Percentiles rank a stretch among this genome's conserved stretches.
Conservation (phyloP, 2,329 filamentous ascomycete species). For the Elsinoe australis region DNA sequence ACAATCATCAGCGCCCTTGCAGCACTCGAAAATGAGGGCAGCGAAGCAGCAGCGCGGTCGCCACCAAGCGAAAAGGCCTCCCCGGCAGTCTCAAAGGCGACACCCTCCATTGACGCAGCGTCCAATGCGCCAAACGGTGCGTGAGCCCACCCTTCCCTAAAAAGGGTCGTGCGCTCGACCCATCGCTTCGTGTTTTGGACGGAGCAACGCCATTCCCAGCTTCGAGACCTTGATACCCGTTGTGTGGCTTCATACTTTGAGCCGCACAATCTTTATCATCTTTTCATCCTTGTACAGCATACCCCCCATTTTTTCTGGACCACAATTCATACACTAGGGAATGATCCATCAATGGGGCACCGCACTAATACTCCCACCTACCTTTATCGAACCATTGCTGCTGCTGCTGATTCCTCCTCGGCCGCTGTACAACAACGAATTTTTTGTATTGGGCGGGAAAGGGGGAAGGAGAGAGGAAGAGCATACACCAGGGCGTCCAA, state of each 20-base stretch:
- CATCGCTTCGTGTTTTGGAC: conserved; percentile 1
- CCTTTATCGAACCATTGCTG: too few relatives aligned
- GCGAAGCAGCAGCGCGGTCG: conserved; percentile 55
- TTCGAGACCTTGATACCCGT: conserved; percentile 16
- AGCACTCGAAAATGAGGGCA: conserved; percentile 47
- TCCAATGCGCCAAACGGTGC: conserved; percentile 34
- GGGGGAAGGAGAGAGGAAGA: not conserved
- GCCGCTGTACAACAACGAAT: conserved; percentile 12
- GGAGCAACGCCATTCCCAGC: conserved; percentile 9
- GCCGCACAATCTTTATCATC: conserved; percentile 7
- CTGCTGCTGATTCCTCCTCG: not conserved
- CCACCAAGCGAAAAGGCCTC: conserved; percentile 38
- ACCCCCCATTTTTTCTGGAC: not conserved
- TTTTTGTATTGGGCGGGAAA: not conserved
- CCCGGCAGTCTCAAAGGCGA: conserved; percentile 26
- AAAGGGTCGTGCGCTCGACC: conserved; percentile 1
- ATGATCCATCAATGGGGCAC: not conserved
- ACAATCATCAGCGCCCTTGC: conserved; percentile 41
- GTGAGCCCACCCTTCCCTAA: not conserved
- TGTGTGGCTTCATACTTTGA: not conserved
- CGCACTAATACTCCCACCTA: conserved; percentile 9
- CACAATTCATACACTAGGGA: conserved; percentile 11
- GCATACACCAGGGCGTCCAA: not conserved
- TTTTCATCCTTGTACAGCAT: conserved; percentile 14
- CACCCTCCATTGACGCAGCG: conserved; percentile 35